Conservation (phyloP, 768 basidiomycete genomes). For the Suillus lakei region DNA sequence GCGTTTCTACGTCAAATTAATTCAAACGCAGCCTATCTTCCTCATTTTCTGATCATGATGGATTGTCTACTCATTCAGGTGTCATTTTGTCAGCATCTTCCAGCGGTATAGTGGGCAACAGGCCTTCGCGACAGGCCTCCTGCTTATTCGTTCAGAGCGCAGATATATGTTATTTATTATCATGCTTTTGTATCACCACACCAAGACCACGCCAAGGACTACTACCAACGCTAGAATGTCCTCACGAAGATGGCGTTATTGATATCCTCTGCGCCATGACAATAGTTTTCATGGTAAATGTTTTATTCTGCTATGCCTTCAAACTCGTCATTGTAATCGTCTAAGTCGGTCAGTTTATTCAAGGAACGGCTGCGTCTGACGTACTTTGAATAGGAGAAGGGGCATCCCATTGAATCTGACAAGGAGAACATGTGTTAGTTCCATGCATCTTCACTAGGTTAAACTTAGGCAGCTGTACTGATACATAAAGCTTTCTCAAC, state of each 20-base stretch:
- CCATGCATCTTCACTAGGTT: too few relatives aligned
- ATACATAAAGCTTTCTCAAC: too few relatives aligned
- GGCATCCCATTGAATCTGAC: neutral
- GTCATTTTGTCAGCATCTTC: too few relatives aligned
- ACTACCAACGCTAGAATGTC: too few relatives aligned
- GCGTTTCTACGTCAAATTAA: neutral
- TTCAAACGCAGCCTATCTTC: neutral
- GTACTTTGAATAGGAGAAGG: neutral
- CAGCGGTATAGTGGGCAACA: too few relatives aligned
- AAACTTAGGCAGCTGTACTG: too few relatives aligned
- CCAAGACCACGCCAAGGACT: too few relatives aligned
- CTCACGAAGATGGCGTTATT: too few relatives aligned
- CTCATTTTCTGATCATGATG: neutral
- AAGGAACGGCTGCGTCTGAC: neutral
- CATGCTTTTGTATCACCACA: neutral
- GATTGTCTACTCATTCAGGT: too few relatives aligned
- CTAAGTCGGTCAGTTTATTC: neutral
- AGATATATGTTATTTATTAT: too few relatives aligned
- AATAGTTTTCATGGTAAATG: neutral
- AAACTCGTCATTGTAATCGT: neutral
- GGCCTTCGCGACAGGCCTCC: too few relatives aligned
- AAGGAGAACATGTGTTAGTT: neutral
- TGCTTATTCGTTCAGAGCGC: too few relatives aligned
- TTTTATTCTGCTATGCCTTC: neutral
- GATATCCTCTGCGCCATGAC: neutral